These are phyloP conservation scores for Blastocladiella britannica DNA, from an alignment of 192 early-diverging fungal genomes.

Conservation along the genomic window DNA sequence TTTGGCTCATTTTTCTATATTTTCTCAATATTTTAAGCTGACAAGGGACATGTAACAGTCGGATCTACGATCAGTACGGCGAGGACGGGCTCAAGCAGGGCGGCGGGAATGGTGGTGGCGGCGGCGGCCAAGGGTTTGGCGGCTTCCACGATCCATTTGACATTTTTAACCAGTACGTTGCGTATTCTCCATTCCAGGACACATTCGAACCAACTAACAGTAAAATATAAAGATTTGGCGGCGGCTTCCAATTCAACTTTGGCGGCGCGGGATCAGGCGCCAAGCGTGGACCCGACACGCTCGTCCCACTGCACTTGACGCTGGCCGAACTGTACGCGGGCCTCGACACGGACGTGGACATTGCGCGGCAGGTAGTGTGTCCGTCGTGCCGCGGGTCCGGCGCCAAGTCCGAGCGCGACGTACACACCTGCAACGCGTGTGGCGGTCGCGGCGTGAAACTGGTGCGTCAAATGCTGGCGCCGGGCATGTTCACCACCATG, in stretches of 20 bases:
- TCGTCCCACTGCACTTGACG: constrained; percentile 58
- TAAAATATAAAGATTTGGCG: constrained; percentile 7
- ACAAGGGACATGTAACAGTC: too few relatives aligned
- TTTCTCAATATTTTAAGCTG: too few relatives aligned
- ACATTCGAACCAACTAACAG: background rate
- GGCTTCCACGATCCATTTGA: constrained; percentile 88
- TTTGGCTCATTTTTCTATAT: too few relatives aligned
- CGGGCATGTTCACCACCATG: constrained; percentile 88
- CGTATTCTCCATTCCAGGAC: constrained; percentile 17
- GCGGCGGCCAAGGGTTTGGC: constrained; percentile 8
- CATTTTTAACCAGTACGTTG: constrained; percentile 85
- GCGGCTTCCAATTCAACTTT: constrained; percentile 8
- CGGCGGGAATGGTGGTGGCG: constrained; percentile 24
- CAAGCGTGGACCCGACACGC: constrained; percentile 43
- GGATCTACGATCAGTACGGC: constrained; percentile 79
- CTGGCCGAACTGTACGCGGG: constrained; percentile 83
- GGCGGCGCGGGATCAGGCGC: constrained; percentile 43
- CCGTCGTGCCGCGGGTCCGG: constrained; percentile 80
- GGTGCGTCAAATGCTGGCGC: constrained; percentile 66
- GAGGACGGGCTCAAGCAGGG: constrained; percentile 82
- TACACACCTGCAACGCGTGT: constrained; percentile 61
- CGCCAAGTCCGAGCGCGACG: constrained; percentile 60
- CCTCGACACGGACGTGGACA: constrained; percentile 62
- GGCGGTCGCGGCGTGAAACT: constrained; percentile 58
- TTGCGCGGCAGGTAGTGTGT: constrained; percentile 87